phyloP scores from a whole-genome alignment of 2,329 filamentous ascomycete species.

The Pseudovirgaria hyperparasitica region DNA sequence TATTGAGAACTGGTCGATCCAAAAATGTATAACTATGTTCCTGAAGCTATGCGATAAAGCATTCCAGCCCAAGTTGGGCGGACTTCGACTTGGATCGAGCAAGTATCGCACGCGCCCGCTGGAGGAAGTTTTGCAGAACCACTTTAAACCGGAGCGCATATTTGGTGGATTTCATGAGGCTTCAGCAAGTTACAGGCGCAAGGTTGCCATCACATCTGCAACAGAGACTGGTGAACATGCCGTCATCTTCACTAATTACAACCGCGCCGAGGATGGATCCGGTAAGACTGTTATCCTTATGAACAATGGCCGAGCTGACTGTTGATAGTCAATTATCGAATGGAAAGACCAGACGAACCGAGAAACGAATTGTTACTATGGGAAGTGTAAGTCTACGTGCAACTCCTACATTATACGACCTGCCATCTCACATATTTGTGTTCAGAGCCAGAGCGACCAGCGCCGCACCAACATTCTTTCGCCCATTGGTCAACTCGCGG shows the following conservation, averaged over 20 bases:
- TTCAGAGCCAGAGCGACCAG: conserved; percentile 32
- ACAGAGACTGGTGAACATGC: conserved; percentile 25
- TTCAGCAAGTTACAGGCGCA: conserved; percentile 7
- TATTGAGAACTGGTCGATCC: conserved; percentile 24
- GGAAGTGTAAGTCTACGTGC: conserved; percentile 27
- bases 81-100: conserved; percentile 11
- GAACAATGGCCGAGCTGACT: background rate
- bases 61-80: conserved; percentile 25
- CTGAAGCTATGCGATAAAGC: conserved; percentile 24
- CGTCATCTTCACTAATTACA: conserved; percentile 35
- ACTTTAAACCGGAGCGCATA: conserved; percentile 24
- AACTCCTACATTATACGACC: too few relatives aligned
- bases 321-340: conserved; percentile 20
- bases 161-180: conserved; percentile 21
- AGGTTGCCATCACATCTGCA: conserved; percentile 32
- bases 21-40: conserved; percentile 27
- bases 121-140: conserved; percentile 17
- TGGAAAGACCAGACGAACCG: conserved; percentile 26
- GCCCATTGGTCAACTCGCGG: conserved; percentile 28
- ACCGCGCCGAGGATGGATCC: conserved; percentile 26
- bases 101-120: conserved; percentile 24
- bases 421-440: conserved; percentile 2
- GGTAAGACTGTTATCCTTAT: conserved; percentile 2
- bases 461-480: conserved; percentile 32
- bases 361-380: conserved; percentile 30